A percentile compares a stretch with the other conserved stretches of the same genome.
These are phyloP conservation scores for Entelexis sorbosivorans DNA, from an alignment of 1,139 yeast species.

Conservation along the genomic window DNA sequence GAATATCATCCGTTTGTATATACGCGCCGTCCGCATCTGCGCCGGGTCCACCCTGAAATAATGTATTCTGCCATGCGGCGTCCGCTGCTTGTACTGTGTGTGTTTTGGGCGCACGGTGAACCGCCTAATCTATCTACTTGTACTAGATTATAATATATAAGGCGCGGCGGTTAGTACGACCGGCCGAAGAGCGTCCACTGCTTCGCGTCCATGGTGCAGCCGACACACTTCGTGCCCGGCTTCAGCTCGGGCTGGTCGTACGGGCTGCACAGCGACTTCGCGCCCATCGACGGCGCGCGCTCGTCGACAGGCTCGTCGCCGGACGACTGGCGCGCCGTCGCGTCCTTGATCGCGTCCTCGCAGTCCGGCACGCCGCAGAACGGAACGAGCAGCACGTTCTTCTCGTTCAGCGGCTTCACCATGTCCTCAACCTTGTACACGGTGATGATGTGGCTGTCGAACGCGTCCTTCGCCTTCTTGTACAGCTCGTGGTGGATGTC, in stretches of 20 bases:
- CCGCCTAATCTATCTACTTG: background rate
- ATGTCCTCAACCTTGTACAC: conserved; percentile 86
- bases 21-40: too few relatives aligned
- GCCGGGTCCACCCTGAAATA: too few relatives aligned
- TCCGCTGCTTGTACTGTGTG: too few relatives aligned
- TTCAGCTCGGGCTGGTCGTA: conserved; percentile 77
- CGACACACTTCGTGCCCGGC: conserved; percentile 74
- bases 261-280: conserved; percentile 95
- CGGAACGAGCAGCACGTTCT: conserved; percentile 84
- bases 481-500: conserved; percentile 67
- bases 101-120: too few relatives aligned
- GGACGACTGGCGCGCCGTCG: conserved; percentile 72
- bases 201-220: conserved; percentile 63
- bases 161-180: conserved; percentile 49
- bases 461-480: conserved; percentile 66
- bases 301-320: conserved; percentile 83
- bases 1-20: too few relatives aligned
- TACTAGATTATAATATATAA: background rate
- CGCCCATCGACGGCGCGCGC: conserved; percentile 98
- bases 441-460: conserved; percentile 68
- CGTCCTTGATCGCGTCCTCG: conserved; percentile 93
- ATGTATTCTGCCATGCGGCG: too few relatives aligned
- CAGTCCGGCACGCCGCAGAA: conserved; percentile 95
- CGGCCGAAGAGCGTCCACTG: conserved; percentile 93
- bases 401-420: conserved; percentile 82